A percentile compares a stretch with the other conserved stretches of the same genome.
Evolutionary conservation across 2,329 filamentous ascomycete genomes (phyloP).

Genomic region (Phoma sp.): DNA sequence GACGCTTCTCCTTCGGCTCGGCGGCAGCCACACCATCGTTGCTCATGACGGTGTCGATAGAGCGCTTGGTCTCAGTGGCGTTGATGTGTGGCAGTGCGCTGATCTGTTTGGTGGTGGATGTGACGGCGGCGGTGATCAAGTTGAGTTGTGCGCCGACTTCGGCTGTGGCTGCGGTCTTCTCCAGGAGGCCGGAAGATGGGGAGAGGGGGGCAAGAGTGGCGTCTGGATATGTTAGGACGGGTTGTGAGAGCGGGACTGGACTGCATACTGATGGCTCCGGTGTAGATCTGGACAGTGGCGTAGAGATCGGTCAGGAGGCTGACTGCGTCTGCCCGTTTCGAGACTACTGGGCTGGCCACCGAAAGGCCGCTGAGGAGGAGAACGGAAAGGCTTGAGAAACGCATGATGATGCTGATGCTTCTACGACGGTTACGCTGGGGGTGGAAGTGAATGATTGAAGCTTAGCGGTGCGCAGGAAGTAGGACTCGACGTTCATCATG

Average conservation of each 20-base stretch:
- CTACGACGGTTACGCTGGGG: background rate
- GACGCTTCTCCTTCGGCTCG: conserved; percentile 16
- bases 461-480: background rate
- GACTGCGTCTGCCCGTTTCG: conserved; percentile 20
- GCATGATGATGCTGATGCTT: conserved; percentile 7
- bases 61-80: background rate
- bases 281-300: conserved; percentile 27
- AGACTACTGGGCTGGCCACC: conserved; percentile 20
- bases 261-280: conserved; percentile 24
- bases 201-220: conserved; percentile 26
- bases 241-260: background rate
- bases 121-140: conserved; percentile 23
- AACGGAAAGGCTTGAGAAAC: conserved; percentile 22
- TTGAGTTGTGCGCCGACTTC: conserved; percentile 24
- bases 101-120: conserved; percentile 15
- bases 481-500: background rate
- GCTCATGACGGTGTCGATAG: background rate
- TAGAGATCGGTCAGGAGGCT: conserved; percentile 24
- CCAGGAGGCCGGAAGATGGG: conserved; percentile 19
- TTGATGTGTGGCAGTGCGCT: conserved; percentile 15
- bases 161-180: conserved; percentile 25
- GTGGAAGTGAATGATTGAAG: background rate
- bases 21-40: background rate
- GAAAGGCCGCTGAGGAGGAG: conserved; percentile 22
- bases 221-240: conserved; percentile 10